Evolutionary conservation across 2,329 filamentous ascomycete species (phyloP), one percentile per base, ranked within the genome.

Genomic region (Colletotrichum aenigma): DNA sequence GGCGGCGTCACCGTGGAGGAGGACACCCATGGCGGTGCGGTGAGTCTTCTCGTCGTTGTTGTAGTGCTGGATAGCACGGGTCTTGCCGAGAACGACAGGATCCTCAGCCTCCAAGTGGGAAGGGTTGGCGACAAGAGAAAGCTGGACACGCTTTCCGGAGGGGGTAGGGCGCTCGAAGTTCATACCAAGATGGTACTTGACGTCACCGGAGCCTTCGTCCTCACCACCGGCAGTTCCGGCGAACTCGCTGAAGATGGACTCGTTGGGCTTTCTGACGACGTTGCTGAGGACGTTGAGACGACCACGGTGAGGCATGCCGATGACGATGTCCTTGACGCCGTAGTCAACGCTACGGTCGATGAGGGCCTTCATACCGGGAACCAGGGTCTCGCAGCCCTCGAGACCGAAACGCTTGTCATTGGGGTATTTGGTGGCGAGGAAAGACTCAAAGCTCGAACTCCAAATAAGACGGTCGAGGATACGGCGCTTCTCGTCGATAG

Each of bases 141-240:
- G 93, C 89, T 99, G 97, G n/a, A 99, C 97, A 78, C 97, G 97
- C 92, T 98, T 98, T 81, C 97, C 97, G 58, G 96, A 98, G 75
- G 97, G 97, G 12, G 97, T 99, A 70, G 97, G 97, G 78, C 97
- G 95, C 89, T 99, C 97, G 80, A 99, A 99, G 90, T 99, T 99
- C 97, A 99, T 99, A 84, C 97, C 97, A 82, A 99, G 89, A 89
- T 99, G 97, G 89, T 99, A 99, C 88, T 99, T 99, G 87, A 99
- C 97, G 85, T 99, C 97, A 81, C 97, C 97, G 74, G 97, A 98
- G 76, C 97, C 97, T 88, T 99, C 96, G 80, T 98, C 97, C 80
- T 95, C 94, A 71, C 95, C 95, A 83, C 95, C 95, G 26, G 94
- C 89, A 62, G 94, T 95, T 81, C 97, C 97, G 77, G 95, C 94